Base-by-base conservation (phyloP, 2,329 filamentous ascomycete genomes). In the Cordyceps militaris region DNA sequence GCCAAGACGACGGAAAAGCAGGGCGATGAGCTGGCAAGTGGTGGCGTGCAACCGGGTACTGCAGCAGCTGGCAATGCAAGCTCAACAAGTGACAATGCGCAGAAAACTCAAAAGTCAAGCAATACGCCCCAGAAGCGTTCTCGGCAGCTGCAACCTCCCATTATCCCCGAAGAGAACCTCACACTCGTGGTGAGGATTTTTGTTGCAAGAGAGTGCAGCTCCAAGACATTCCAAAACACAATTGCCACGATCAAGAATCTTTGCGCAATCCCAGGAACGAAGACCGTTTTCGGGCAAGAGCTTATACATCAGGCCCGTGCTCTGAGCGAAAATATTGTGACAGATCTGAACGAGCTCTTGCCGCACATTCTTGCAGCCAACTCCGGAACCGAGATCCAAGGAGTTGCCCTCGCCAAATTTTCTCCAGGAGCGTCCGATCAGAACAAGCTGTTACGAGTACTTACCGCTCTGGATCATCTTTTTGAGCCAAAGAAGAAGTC, bases 241-340 rank as follows among this genome's bases (percentile, higher is more conserved):
- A 82, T 99, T 56, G 94, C 93, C 16, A 95, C 95, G n/a, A 96
- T 99, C 77, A 97, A 96, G 76, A 97, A 97, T 67, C 81, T 99
- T 44, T 97, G 92, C 5, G 87, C 89, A 40, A 94, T 99, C 60
- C 91, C 93, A 16, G 91, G 88, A 13, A 91, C 93, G 19, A 94
- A 95, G 73, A 83, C 88, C 55, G 81, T 91, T 11, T 97, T 99
- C 70, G 94, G 94, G n/a, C 86, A 89, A 64, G 93, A 99, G 73
- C 81, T 99, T 52, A 89, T 96, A 59, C 82, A 83, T 50, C 93
- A 97, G 72, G 92, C 94, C 50, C 89, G 93, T 66, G 78, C 84
- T 51, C 77, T 99, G 28, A 96, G 91, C 64, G 85, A 91, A 66
- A 87, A 89, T 56, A 96, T 97, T 59, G 80, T 97, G 10, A 76